Conservation (phyloP, 1,284 basidiomycete species). For the Trametes sp. region DNA sequence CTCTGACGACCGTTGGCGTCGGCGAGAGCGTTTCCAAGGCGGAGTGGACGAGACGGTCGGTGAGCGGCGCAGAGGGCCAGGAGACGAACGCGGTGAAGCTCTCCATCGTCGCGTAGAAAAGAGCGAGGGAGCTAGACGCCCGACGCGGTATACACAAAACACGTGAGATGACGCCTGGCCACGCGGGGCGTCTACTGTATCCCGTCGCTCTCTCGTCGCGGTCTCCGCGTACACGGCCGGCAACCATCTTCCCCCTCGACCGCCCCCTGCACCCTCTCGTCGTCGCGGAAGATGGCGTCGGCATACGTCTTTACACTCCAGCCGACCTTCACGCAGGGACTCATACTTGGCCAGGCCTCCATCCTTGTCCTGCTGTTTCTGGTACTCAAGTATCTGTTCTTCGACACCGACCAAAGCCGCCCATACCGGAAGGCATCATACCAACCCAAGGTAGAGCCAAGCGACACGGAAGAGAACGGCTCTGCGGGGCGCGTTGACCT, state of each 20-base stretch:
- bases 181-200: conserved; percentile 13
- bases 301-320: conserved; percentile 76
- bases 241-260: conserved; percentile 13
- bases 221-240: conserved; percentile 12
- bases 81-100: conserved; percentile 60
- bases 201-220: conserved; percentile 11
- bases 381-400: conserved; percentile 83
- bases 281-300: conserved; percentile 53
- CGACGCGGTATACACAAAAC: conserved; percentile 11
- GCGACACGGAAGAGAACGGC: conserved; percentile 25
- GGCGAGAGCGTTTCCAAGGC: conserved; percentile 57
- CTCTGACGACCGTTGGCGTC: conserved; percentile 37
- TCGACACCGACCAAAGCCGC: conserved; percentile 65
- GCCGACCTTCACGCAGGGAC: conserved; percentile 85
- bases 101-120: conserved; percentile 22
- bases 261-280: conserved; percentile 1
- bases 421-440: conserved; percentile 63
- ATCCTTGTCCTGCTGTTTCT: conserved; percentile 73
- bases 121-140: background rate
- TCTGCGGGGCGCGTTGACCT: conserved; percentile 13
- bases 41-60: conserved; percentile 69
- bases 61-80: conserved; percentile 85
- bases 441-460: conserved; percentile 58
- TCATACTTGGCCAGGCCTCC: conserved; percentile 81
- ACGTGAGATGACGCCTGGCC: conserved; percentile 19